Conservation (phyloP, 495 filamentous ascomycete genomes). For the Lasiosphaeria ovina region DNA sequence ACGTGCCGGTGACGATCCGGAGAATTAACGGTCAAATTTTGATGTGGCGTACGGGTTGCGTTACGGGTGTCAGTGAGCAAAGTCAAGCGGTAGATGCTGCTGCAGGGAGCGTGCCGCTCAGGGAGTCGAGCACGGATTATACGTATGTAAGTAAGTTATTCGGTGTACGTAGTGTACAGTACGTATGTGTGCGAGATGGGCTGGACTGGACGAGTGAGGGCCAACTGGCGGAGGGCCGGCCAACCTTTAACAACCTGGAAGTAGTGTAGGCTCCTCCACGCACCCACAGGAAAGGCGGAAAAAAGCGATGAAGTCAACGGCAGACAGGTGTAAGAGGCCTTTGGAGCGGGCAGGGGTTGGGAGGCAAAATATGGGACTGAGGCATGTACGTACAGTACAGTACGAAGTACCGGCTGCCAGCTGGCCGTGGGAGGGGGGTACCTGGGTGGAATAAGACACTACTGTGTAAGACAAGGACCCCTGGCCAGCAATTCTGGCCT, state of each 20-base stretch:
- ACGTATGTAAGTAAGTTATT: too few species aligned
- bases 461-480: too few species aligned
- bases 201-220: too few species aligned
- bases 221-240: background rate
- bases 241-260: constrained; percentile 20
- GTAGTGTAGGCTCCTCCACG: constrained; percentile 7
- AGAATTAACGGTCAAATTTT: constrained; percentile 36
- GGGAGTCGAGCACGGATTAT: too few species aligned
- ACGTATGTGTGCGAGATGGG: too few species aligned
- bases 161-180: too few species aligned
- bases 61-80: constrained; percentile 9
- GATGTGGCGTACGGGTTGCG: constrained; percentile 24
- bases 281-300: constrained; percentile 3
- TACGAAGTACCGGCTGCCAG: background rate
- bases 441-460: too few species aligned
- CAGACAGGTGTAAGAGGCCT: constrained; percentile 1
- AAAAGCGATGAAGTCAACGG: constrained; percentile 29
- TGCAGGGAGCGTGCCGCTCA: too few species aligned
- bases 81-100: background rate
- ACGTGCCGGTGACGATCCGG: constrained; percentile 29
- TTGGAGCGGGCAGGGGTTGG: background rate
- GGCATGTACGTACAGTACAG: constrained; percentile 7
- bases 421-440: too few species aligned
- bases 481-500: too few species aligned
- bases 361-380: constrained; percentile 11